phyloP scores from a whole-genome alignment of 345 rosid genomes.

The Pistacia integerrima region DNA sequence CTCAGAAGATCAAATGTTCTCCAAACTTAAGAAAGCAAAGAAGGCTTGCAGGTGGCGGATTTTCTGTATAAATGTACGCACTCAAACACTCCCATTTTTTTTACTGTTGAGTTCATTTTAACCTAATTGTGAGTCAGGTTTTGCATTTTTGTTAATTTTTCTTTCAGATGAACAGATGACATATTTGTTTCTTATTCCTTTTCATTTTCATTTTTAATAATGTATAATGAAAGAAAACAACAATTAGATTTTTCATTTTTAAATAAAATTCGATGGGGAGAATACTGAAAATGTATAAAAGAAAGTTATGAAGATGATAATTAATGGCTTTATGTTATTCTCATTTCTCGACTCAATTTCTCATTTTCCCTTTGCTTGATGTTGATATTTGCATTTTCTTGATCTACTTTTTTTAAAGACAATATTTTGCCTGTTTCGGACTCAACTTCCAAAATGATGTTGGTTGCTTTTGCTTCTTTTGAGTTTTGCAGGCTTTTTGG shows the following conservation, averaged over 20 bases:
- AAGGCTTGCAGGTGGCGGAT: slow-evolving; percentile 13
- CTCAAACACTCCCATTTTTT: background rate
- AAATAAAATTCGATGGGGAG: too few species aligned
- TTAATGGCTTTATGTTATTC: background rate
- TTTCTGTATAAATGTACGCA: slow-evolving; percentile 24
- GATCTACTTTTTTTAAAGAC: background rate
- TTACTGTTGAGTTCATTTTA: background rate
- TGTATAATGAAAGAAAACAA: too few species aligned
- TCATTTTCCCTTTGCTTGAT: background rate
- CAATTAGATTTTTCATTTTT: too few species aligned
- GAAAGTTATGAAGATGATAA: too few species aligned
- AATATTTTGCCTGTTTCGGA: background rate
- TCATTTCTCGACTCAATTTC: background rate
- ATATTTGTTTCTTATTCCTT: too few species aligned
- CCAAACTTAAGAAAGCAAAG: slow-evolving; percentile 23
- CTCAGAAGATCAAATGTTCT: background rate
- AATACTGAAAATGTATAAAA: too few species aligned
- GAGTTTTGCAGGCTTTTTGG: slow-evolving; percentile 28
- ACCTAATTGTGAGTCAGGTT: too few species aligned
- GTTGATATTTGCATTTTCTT: background rate
- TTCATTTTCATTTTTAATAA: too few species aligned
- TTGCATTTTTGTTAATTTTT: too few species aligned
- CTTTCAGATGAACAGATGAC: too few species aligned
- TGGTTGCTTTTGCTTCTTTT: background rate
- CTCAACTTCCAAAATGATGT: background rate